Base-by-base conservation (phyloP, 2,329 filamentous ascomycete genomes). In the Claviceps pusilla region DNA sequence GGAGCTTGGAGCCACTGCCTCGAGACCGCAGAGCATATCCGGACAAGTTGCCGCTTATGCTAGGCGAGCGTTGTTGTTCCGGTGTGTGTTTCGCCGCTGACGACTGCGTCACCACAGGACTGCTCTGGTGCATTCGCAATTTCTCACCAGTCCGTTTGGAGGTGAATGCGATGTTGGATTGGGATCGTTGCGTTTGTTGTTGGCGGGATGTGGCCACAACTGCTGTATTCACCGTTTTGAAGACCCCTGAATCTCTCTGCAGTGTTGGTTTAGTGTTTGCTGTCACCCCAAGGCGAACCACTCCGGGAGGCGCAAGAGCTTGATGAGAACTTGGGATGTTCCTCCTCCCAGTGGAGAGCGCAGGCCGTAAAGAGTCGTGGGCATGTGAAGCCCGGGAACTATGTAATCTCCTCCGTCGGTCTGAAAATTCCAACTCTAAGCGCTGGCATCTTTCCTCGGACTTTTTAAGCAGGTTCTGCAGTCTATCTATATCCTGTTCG, bases 1-100 rank as follows among this genome's bases (percentile, higher is more conserved):
- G 71, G 3, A 73, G 61, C 50, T 67, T 69, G 2, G 71, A 73
- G 24, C 61, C 67, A 1, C 69, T 71, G 45, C 61, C 64, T 33
- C 65, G 65, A 35, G 69, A 66, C 1, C 66, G 66, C 7, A 71
- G 59, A 16, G 63, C 47, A 54, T 63, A 66, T 7, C 63, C 59
- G n/a, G 58, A 54, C 11, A 60, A 50, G 49, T 59, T 65, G 5
- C 24, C 53, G 42, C 60, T 60, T 19, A 61, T 58, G 50, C 63
- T 65, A 16, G 63, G 61, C 3, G 65, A 62, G 28, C 62, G 55
- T 29, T 62, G 56, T 33, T 57, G 55, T 16, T 50, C 53, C 46
- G 56, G 7, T 51, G 56, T 39, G 11, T 31, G 24, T 16, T 33
- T 54, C 28, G n/a, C 53, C 24, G 45, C 50, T 3, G 51, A 16